These are phyloP conservation scores for Sindora glabra DNA, from an alignment of 306 rosid species.

Conservation along the genomic window DNA sequence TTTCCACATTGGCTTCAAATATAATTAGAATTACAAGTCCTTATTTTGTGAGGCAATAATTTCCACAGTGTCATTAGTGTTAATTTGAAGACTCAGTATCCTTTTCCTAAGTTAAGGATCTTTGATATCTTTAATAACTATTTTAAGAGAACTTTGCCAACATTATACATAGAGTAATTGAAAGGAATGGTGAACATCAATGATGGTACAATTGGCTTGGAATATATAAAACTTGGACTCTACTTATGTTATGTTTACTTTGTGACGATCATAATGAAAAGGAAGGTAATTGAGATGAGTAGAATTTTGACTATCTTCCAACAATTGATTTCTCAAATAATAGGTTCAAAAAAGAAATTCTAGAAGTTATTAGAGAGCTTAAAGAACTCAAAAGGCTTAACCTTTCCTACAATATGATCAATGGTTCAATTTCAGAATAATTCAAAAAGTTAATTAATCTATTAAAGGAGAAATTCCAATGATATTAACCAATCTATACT, in stretches of 20 bases:
- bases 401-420: too few relatives aligned
- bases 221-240: background rate
- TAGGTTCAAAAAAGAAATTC: conserved; percentile 26
- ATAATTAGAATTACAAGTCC: conserved; percentile 17
- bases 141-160: conserved; percentile 22
- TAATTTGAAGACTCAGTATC: background rate
- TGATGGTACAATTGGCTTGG: background rate
- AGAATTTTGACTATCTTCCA: conserved; percentile 6
- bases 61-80: conserved; percentile 26
- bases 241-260: background rate
- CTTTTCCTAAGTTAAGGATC: conserved; percentile 19
- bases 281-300: fast-evolving
- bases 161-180: conserved; percentile 8
- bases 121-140: conserved; percentile 26
- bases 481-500: conserved; percentile 15
- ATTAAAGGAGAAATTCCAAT: background rate
- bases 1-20: conserved; percentile 31
- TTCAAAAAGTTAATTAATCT: conserved; percentile 12
- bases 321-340: conserved; percentile 34
- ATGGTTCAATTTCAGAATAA: conserved; percentile 21
- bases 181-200: conserved; percentile 16
- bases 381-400: conserved; percentile 17
- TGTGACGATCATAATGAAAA: conserved; percentile 15
- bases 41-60: conserved; percentile 24
- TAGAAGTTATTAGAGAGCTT: conserved; percentile 12